Conservation (phyloP, 179 eudicot species). For the Amaranthus tricolor region DNA sequence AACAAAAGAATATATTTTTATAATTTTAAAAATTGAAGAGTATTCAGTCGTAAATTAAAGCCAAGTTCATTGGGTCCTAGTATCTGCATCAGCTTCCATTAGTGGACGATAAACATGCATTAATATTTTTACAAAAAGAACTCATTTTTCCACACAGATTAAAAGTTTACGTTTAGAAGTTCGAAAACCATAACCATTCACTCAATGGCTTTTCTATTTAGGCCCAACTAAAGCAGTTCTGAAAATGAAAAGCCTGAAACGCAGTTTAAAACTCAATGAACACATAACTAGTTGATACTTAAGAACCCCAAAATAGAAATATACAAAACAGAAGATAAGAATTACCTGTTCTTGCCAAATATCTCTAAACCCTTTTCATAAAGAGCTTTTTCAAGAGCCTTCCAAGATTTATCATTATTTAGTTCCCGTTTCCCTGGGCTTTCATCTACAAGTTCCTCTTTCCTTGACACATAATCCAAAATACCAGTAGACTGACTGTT, state of each 20-base stretch:
- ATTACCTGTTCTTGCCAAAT: conserved; percentile 88
- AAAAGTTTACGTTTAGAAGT: not conserved
- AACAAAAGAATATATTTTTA: no score
- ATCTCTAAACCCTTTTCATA: conserved; percentile 87
- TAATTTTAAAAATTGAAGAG: not conserved
- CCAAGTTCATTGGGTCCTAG: not conserved
- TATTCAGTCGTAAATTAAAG: not conserved
- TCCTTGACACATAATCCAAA: conserved; percentile 46
- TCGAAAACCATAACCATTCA: not conserved
- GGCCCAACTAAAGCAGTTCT: not conserved
- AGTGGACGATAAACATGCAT: not conserved
- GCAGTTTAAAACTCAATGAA: no score
- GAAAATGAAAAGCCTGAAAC: not conserved
- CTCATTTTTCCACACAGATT: not conserved
- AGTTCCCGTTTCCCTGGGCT: conserved; percentile 55
- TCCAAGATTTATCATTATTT: conserved; percentile 59
- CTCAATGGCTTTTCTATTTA: not conserved
- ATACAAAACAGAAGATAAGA: no score
- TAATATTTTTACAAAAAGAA: not conserved
- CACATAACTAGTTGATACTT: no score
- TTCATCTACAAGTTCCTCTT: conserved; percentile 69
- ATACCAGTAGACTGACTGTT: conserved; percentile 27
- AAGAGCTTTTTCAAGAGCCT: conserved; percentile 74
- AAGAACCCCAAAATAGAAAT: no score
- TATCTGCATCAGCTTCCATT: not conserved